These are phyloP conservation scores for Prunus mira DNA, from an alignment of 306 rosid genomes.

Conservation along the genomic window DNA sequence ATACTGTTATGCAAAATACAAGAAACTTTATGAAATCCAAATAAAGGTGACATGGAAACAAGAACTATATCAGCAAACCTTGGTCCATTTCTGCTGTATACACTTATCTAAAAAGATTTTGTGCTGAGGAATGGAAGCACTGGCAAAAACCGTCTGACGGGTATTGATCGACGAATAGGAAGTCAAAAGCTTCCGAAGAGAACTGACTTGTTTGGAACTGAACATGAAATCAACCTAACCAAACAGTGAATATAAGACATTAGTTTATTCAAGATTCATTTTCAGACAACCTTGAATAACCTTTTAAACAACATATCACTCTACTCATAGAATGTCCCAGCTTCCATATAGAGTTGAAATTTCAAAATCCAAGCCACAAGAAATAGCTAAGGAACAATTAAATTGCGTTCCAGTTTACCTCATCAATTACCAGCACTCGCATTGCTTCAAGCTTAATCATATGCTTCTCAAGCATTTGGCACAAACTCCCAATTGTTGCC, in stretches of 20 bases:
- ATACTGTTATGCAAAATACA: not conserved
- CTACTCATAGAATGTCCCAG: not conserved
- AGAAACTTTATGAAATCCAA: not conserved
- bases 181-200: constrained; percentile 81
- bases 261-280: not conserved
- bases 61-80: constrained; percentile 46
- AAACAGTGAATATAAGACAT: constrained; percentile 2
- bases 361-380: not conserved
- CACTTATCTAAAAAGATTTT: constrained; percentile 74
- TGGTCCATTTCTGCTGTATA: constrained; percentile 96
- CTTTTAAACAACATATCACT: not conserved
- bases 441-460: constrained; percentile 58
- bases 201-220: constrained; percentile 80
- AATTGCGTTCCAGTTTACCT: constrained; percentile 42
- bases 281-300: not conserved
- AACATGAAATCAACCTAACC: constrained; percentile 90
- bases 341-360: not conserved
- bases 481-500: constrained; percentile 81
- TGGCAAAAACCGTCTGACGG: constrained; percentile 90
- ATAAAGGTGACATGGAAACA: constrained; percentile 19
- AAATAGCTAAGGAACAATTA: not conserved
- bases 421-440: constrained; percentile 79
- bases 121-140: constrained; percentile 97
- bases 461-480: constrained; percentile 77
- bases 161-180: constrained; percentile 63